Evolutionary conservation across 257 asterid genomes (phyloP), one percentile per base, ranked within the genome.

Genomic region (Avicennia marina): DNA sequence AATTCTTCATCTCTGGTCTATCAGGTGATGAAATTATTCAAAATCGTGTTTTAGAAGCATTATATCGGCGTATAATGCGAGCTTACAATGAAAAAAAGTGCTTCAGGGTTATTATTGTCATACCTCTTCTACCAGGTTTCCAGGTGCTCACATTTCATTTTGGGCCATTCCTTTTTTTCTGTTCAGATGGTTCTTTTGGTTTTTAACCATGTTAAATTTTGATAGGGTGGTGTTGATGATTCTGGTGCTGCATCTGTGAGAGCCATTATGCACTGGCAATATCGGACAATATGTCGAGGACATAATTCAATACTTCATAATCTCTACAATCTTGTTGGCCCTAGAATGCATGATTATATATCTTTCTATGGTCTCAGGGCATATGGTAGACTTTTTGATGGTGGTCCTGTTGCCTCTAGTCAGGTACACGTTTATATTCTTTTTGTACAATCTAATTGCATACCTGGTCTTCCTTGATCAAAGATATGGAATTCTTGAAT

Each of bases 251-350:
- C 98, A 66, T 87, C 98, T 67, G 95, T 87, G 62, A 77, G 98
- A 72, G 98, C 98, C 64, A 87, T 90, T 64, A 87, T 90, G 96
- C 98, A 85, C 75, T 90, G 98, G 98, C 95, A 87, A 63, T 87
- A 87, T 63, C 82, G 98, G 67, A 83, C 98, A 65, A 87, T 90
- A 62, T 75, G 76, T 74, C 74, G 95, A 65, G 96, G 96, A 53
- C 72, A 69, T 49, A 71, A 73, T 66, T 90, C 98, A 41, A 90
- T 90, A 72, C 60, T 90, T 74, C 93, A 87, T 68, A 90, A 81
- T 63, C 87, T 90, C 16, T 74, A 53, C 64, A 71, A 76, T 56
- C 70, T 76, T 60, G 68, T 90, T 68, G 98, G 96, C 51, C 80
- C 95, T 63, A 74, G 75, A 76, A 67, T 77, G 84, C 89, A 83